Evolutionary conservation across 2,329 filamentous ascomycete genomes (phyloP).

Genomic region (Paecilomyces formosus): DNA sequence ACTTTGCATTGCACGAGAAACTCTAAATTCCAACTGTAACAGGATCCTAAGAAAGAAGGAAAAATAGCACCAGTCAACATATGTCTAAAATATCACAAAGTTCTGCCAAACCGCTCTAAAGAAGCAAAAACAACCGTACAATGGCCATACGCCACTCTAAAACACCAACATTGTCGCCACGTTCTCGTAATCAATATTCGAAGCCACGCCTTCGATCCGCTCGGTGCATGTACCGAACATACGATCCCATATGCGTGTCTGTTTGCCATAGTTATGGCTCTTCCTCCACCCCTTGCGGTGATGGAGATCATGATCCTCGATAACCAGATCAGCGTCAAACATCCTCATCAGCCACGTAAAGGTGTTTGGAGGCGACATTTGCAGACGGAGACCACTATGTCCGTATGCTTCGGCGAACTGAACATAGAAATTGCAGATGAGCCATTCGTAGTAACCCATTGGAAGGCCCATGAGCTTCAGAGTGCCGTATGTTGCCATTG

Average conservation of each 20-base stretch:
- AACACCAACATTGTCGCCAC: too few relatives aligned
- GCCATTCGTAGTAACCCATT: slow-evolving; percentile 40
- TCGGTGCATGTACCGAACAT: slow-evolving; percentile 21
- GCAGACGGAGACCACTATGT: slow-evolving; percentile 31
- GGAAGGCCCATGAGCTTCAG: slow-evolving; percentile 28
- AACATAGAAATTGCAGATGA: slow-evolving; percentile 36
- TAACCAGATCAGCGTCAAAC: slow-evolving; percentile 27
- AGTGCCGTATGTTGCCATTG: slow-evolving; percentile 25
- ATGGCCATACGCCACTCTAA: too few relatives aligned
- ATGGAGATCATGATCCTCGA: slow-evolving; percentile 33
- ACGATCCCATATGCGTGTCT: slow-evolving; percentile 25
- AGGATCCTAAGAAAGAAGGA: too few relatives aligned
- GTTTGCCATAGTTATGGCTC: slow-evolving; percentile 27
- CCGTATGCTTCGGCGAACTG: slow-evolving; percentile 33
- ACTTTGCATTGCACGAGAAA: too few relatives aligned
- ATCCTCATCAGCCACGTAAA: too few relatives aligned
- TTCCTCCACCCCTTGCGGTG: slow-evolving; percentile 25
- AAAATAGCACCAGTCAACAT: too few relatives aligned
- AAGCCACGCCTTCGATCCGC: slow-evolving; percentile 21
- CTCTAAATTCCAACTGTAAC: too few relatives aligned
- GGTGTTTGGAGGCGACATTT: slow-evolving; percentile 17
- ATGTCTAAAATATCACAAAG: too few relatives aligned
- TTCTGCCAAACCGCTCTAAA: too few relatives aligned
- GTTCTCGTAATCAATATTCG: slow-evolving; percentile 16
- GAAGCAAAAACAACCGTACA: too few relatives aligned